Percentiles rank a stretch among this genome's conserved stretches.
These are phyloP conservation scores for Coffea eugenioides DNA, from an alignment of 257 asterid genomes.

Conservation along the genomic window DNA sequence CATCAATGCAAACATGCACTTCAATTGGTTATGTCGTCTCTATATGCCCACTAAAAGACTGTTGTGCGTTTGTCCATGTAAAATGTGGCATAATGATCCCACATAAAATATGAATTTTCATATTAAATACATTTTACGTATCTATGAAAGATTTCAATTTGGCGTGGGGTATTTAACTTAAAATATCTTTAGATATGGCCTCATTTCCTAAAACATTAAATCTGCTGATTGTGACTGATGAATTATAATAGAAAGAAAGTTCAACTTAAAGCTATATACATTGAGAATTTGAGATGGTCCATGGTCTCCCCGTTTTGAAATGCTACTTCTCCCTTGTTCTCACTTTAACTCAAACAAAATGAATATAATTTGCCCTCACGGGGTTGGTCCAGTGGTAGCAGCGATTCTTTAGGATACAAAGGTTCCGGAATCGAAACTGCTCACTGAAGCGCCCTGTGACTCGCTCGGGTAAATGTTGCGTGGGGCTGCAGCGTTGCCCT, in stretches of 20 bases:
- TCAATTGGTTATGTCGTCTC: not conserved
- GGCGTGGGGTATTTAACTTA: slow-evolving; percentile 6
- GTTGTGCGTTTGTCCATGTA: not conserved
- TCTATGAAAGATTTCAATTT: not conserved
- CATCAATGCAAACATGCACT: not conserved
- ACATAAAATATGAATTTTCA: not conserved
- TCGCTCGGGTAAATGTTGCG: too few relatives aligned
- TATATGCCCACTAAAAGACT: not conserved
- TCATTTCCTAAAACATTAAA: not conserved
- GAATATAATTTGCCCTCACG: too few relatives aligned
- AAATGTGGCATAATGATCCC: slow-evolving; percentile 10
- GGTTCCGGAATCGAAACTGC: too few relatives aligned
- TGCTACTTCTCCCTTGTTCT: not conserved
- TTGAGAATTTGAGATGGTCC: not conserved
- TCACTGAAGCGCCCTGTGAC: too few relatives aligned
- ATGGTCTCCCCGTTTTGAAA: not conserved
- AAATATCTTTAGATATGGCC: not conserved
- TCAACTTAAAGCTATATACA: not conserved
- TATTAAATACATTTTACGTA: not conserved
- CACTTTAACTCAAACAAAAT: slow-evolving; percentile 10
- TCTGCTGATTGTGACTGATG: slow-evolving; percentile 8
- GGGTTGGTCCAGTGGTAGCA: too few relatives aligned
- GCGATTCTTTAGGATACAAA: too few relatives aligned
- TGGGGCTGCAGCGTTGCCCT: too few relatives aligned
- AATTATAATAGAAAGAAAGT: not conserved